phyloP scores from a whole-genome alignment of 2,329 filamentous ascomycete species.

The Verticillium nubilum region DNA sequence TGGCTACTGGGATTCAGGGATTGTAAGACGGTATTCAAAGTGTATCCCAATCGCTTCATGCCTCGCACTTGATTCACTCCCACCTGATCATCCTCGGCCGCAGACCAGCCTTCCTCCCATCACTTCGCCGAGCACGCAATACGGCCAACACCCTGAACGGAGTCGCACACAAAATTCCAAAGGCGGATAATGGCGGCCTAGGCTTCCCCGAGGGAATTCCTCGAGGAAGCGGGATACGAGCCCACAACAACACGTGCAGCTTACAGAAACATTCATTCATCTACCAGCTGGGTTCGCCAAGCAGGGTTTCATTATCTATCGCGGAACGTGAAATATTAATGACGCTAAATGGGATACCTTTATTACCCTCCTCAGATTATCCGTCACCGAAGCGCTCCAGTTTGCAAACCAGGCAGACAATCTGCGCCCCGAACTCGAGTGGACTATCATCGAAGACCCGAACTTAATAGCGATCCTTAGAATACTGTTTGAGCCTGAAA shows the following conservation, averaged over 20 bases:
- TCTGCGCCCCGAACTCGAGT: slow-evolving; percentile 1
- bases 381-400: neutral
- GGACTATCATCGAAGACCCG: too few relatives aligned
- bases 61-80: neutral
- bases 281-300: slow-evolving; percentile 2
- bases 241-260: neutral
- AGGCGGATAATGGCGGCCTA: neutral
- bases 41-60: neutral
- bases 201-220: neutral
- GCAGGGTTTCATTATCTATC: slow-evolving; percentile 11
- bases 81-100: neutral
- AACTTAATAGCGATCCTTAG: too few relatives aligned
- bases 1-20: too few relatives aligned
- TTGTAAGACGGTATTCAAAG: neutral
- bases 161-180: neutral
- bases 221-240: too few relatives aligned
- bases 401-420: neutral
- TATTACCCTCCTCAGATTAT: neutral
- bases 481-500: too few relatives aligned
- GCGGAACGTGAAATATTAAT: slow-evolving; percentile 10
- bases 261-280: slow-evolving; percentile 8
- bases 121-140: neutral
- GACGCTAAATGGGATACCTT: slow-evolving; percentile 6
- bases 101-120: neutral
- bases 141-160: neutral